Evolutionary conservation across 768 basidiomycete genomes (phyloP).

Genomic region (Hemileccinum rubropunctum): DNA sequence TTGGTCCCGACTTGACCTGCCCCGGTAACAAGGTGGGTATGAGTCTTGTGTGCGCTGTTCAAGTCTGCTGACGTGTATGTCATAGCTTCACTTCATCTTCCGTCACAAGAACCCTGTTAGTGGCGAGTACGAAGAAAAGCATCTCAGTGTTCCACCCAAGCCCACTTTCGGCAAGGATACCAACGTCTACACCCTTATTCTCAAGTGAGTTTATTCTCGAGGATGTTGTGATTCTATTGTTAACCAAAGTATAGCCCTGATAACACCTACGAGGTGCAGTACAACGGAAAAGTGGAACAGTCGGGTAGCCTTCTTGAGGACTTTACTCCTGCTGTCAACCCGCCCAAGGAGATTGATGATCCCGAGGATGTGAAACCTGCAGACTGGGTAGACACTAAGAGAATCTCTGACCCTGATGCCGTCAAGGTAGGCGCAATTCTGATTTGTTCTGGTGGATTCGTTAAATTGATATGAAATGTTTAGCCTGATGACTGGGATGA

Average conservation of each 20-base stretch:
- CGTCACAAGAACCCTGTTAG: slow-evolving; percentile 93
- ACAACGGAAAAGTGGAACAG: slow-evolving; percentile 83
- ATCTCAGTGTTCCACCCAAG: slow-evolving; percentile 75
- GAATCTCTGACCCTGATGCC: slow-evolving; percentile 82
- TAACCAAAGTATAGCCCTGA: slow-evolving; percentile 62
- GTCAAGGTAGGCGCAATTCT: slow-evolving; percentile 52
- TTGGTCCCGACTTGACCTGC: slow-evolving; percentile 94
- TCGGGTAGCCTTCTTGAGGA: slow-evolving; percentile 87
- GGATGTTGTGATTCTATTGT: neutral
- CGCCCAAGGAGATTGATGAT: slow-evolving; percentile 90
- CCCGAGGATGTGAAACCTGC: slow-evolving; percentile 85
- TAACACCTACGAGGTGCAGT: slow-evolving; percentile 88
- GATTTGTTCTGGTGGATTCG: neutral
- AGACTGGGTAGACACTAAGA: slow-evolving; percentile 90
- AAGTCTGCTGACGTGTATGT: slow-evolving; percentile 2
- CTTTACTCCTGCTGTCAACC: slow-evolving; percentile 93
- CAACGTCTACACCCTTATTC: slow-evolving; percentile 90
- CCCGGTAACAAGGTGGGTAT: slow-evolving; percentile 78
- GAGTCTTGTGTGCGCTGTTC: no score
- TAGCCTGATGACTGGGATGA: slow-evolving; percentile 97
- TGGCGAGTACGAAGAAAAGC: slow-evolving; percentile 96
- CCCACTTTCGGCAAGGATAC: slow-evolving; percentile 89
- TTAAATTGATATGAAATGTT: slow-evolving; percentile 20
- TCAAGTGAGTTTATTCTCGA: slow-evolving; percentile 62
- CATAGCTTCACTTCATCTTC: slow-evolving; percentile 97